A percentile compares a stretch with the other conserved stretches of the same genome.
Evolutionary conservation across 371 early-diverging fungal genomes (phyloP).

Genomic region (Rhizopus sp.): DNA sequence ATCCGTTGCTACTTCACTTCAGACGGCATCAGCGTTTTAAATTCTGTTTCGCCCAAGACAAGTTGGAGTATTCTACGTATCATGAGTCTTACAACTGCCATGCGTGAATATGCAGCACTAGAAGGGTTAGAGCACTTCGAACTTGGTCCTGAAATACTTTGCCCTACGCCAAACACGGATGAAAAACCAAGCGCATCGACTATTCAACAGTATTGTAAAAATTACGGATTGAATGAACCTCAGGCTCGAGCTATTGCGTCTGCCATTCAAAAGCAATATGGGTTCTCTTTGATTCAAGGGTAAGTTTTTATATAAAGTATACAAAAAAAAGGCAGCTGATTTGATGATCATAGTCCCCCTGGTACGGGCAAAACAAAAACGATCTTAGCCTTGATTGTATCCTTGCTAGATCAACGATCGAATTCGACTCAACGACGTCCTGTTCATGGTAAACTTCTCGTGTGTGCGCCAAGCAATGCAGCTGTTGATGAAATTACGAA

Average conservation of each 20-base stretch:
- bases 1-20: constrained; percentile 51
- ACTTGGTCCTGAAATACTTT: constrained; percentile 60
- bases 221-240: constrained; percentile 81
- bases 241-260: constrained; percentile 87
- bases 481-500: constrained; percentile 97
- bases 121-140: constrained; percentile 64
- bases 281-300: constrained; percentile 93
- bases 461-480: constrained; percentile 98
- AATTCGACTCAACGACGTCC: constrained; percentile 6
- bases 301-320: constrained; percentile 22
- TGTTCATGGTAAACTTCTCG: constrained; percentile 62
- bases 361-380: constrained; percentile 94
- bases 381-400: constrained; percentile 81
- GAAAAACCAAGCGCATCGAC: constrained; percentile 7
- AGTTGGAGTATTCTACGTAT: constrained; percentile 37
- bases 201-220: constrained; percentile 56
- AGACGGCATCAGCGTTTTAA: constrained; percentile 42
- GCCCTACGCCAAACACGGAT: constrained; percentile 24
- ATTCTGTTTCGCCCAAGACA: constrained; percentile 48
- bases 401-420: constrained; percentile 58
- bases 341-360: constrained; percentile 68
- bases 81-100: constrained; percentile 67
- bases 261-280: constrained; percentile 64
- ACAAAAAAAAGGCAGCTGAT: neutral
- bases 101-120: constrained; percentile 88